Percentiles rank a stretch among this genome's conserved stretches.
Conservation (phyloP, 331 rosid genomes). For the Dryas integrifolia region DNA sequence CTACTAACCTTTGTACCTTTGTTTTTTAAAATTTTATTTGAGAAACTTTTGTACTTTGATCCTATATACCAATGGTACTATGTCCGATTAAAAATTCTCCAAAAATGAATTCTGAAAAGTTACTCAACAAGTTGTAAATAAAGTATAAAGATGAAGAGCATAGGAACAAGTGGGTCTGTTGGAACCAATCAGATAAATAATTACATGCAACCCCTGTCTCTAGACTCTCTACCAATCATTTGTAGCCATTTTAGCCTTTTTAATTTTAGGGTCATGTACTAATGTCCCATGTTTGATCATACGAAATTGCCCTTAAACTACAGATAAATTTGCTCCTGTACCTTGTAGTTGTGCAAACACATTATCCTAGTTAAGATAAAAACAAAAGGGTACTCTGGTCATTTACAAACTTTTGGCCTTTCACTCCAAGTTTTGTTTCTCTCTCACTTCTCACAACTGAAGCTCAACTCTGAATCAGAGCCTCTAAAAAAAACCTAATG, state of each 20-base stretch:
- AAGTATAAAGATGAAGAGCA: too few species aligned
- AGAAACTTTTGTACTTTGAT: too few species aligned
- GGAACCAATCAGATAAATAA: neutral
- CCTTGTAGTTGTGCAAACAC: neutral
- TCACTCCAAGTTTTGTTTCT: neutral
- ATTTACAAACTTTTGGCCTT: neutral
- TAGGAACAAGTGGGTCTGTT: neutral
- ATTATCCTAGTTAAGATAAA: neutral
- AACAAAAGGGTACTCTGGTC: conserved; percentile 9
- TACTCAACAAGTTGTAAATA: neutral
- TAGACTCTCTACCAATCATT: conserved; percentile 19
- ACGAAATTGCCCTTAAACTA: conserved; percentile 6
- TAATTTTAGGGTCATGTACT: neutral
- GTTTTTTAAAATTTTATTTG: too few species aligned
- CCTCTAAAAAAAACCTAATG: neutral
- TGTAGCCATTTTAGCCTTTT: neutral
- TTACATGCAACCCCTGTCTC: neutral
- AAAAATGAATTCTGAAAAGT: too few species aligned
- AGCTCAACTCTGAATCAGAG: conserved; percentile 2
- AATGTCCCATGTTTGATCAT: neutral
- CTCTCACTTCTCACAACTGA: neutral
- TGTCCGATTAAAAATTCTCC: too few species aligned
- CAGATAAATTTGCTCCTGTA: neutral
- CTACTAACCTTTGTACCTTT: too few species aligned
- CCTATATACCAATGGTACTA: too few species aligned